Conservation (phyloP, 1,284 basidiomycete genomes). For the Somion occarium region DNA sequence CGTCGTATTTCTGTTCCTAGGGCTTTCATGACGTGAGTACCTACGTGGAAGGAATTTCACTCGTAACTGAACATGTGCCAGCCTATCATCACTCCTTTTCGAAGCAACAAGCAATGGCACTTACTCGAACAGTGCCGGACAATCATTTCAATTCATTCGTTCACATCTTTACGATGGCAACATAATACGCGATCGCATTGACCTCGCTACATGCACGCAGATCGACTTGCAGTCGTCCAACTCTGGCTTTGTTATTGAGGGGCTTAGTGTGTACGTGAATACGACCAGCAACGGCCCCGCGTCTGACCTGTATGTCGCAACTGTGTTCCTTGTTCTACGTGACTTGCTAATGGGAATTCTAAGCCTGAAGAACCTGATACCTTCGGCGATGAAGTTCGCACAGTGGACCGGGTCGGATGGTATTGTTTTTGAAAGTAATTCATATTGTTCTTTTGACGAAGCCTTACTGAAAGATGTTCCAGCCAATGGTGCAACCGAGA, state of each 20-base stretch:
- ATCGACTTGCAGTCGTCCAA: not conserved
- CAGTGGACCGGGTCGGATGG: not conserved
- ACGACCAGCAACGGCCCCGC: not conserved
- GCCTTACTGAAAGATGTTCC: too few species aligned
- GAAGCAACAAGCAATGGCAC: not conserved
- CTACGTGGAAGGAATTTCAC: not conserved
- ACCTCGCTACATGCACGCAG: not conserved
- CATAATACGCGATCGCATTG: constrained; percentile 4
- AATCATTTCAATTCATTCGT: constrained; percentile 7
- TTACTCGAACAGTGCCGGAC: constrained; percentile 2
- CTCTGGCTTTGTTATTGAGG: constrained; percentile 7
- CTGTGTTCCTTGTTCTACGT: not conserved
- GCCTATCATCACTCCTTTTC: constrained; percentile 6
- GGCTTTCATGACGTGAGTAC: constrained; percentile 6
- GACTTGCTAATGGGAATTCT: not conserved
- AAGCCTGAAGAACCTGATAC: not conserved
- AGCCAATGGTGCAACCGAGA: too few species aligned
- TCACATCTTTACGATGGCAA: constrained; percentile 5
- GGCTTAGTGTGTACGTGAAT: constrained; percentile 4
- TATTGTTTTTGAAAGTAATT: not conserved
- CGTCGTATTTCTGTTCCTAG: not conserved
- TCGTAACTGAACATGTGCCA: not conserved
- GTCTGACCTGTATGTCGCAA: constrained; percentile 2
- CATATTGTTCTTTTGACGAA: not conserved
- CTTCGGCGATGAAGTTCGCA: not conserved